These are phyloP conservation scores for Mortierella alpina DNA, from an alignment of 192 early-diverging fungal genomes.

Conservation along the genomic window DNA sequence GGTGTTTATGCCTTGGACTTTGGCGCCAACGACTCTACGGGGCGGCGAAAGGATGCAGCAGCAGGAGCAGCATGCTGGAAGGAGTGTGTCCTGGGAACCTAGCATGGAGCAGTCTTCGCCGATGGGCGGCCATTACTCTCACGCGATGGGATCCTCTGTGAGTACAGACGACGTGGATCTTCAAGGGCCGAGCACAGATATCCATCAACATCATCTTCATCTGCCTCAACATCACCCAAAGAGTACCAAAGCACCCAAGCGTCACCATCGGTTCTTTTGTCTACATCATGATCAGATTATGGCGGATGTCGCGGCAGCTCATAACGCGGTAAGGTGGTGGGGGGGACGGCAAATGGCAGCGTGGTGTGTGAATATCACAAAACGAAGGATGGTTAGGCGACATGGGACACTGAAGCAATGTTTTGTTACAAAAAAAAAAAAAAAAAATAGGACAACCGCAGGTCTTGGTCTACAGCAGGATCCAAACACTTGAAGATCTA, in stretches of 20 bases:
- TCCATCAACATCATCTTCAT: constrained; percentile 29
- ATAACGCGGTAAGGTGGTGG: neutral
- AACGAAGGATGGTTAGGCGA: neutral
- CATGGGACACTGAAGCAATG: neutral
- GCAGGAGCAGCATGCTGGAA: neutral
- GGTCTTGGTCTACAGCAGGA: constrained; percentile 18
- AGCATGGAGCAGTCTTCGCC: neutral
- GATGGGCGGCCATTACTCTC: neutral
- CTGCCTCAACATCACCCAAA: neutral
- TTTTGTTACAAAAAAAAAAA: neutral
- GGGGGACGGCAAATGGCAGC: neutral
- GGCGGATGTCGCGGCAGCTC: constrained; percentile 25
- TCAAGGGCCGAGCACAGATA: neutral
- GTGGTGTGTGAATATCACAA: neutral
- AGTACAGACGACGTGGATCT: neutral
- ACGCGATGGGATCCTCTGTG: too few species aligned
- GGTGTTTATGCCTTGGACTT: constrained; percentile 35
- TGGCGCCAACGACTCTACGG: too few species aligned
- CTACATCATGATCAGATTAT: constrained; percentile 44
- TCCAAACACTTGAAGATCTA: constrained; percentile 27
- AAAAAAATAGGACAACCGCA: neutral
- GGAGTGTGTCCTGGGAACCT: neutral
- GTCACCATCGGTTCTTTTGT: constrained; percentile 41
- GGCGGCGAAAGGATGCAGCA: neutral
- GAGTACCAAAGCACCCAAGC: neutral